These are phyloP conservation scores for Pseudogymnoascus sp. DNA, from an alignment of 2,329 filamentous ascomycete genomes.

Conservation along the genomic window DNA sequence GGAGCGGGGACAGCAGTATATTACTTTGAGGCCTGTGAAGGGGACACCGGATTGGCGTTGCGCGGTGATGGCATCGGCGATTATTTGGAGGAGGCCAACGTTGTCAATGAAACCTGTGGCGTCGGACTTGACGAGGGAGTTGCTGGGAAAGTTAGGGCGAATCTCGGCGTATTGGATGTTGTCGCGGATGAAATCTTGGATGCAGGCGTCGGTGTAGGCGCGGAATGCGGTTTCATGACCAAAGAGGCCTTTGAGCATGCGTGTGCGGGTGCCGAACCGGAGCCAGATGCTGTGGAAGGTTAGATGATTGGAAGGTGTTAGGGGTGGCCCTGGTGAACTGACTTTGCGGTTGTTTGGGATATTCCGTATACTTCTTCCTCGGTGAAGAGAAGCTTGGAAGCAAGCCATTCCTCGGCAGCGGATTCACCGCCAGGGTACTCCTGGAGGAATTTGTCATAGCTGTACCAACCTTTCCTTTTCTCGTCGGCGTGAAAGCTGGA, in stretches of 20 bases:
- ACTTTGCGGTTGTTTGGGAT: conserved; percentile 47
- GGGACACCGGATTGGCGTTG: conserved; percentile 37
- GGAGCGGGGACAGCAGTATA: conserved; percentile 63
- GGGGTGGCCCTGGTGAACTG: conserved; percentile 24
- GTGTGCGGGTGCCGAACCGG: conserved; percentile 62
- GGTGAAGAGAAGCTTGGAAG: conserved; percentile 55
- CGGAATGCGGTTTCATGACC: conserved; percentile 60
- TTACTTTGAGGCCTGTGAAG: conserved; percentile 63
- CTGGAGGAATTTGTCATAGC: conserved; percentile 38
- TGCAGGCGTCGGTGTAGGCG: conserved; percentile 52
- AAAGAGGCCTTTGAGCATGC: conserved; percentile 67
- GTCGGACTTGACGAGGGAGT: conserved; percentile 55
- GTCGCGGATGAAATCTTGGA: conserved; percentile 57
- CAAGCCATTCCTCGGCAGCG: conserved; percentile 48
- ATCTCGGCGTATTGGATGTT: conserved; percentile 68
- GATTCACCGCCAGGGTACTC: conserved; percentile 33
- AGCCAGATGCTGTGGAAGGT: conserved; percentile 42
- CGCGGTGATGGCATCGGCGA: conserved; percentile 46
- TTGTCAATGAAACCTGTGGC: conserved; percentile 49
- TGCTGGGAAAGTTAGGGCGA: conserved; percentile 62
- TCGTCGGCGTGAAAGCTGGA: conserved; percentile 34
- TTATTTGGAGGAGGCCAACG: conserved; percentile 53
- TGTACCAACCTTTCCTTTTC: conserved; percentile 39
- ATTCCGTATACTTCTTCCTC: conserved; percentile 53
- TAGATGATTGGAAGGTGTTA: conserved; percentile 14